Conservation (phyloP, 2,329 filamentous ascomycete genomes). For the Hypomyces rosellus region DNA sequence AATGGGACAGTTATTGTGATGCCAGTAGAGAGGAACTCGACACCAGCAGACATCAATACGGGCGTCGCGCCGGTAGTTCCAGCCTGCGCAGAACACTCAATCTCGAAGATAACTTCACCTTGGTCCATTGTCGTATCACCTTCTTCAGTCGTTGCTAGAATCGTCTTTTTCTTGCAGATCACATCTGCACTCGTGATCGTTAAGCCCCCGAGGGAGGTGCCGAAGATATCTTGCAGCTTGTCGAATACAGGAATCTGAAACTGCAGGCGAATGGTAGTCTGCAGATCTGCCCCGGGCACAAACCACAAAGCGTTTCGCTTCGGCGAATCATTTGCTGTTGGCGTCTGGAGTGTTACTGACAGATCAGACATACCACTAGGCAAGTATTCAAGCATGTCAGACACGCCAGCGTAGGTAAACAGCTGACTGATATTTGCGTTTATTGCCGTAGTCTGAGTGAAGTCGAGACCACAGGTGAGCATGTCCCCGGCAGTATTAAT, state of each 20-base stretch:
- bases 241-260: conserved; percentile 1
- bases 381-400: background rate
- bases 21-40: background rate
- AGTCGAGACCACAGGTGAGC: conserved; percentile 7
- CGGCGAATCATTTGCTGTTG: background rate
- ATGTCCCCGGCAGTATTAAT: background rate
- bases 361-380: background rate
- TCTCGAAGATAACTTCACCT: conserved; percentile 1
- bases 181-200: conserved; percentile 4
- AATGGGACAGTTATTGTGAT: conserved; percentile 4
- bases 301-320: conserved; percentile 11
- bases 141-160: conserved; percentile 1
- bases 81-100: conserved; percentile 4
- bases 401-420: conserved; percentile 4
- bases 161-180: conserved; percentile 6
- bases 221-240: background rate
- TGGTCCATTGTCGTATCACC: background rate
- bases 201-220: conserved; percentile 1
- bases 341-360: background rate
- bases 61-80: background rate
- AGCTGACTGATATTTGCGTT: too few relatives aligned
- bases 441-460: too few relatives aligned
- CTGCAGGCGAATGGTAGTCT: conserved; percentile 1
- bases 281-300: background rate
- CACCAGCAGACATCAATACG: conserved; percentile 3